Percentiles rank a stretch among this genome's conserved stretches.
Conservation (phyloP, 2,329 filamentous ascomycete species). For the Hypoxylon sp. region DNA sequence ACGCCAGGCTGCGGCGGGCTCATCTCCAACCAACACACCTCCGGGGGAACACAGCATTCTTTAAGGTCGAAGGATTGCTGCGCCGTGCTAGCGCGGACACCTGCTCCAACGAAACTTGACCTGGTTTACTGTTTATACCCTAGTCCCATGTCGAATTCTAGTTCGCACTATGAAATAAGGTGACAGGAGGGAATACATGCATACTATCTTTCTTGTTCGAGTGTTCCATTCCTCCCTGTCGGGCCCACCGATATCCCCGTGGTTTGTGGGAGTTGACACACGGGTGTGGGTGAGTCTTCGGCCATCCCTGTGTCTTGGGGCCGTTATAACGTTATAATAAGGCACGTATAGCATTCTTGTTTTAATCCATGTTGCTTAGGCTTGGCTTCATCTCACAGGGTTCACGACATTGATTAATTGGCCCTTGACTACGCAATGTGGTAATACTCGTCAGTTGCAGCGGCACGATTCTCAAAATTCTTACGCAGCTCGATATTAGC, state of each 20-base stretch:
- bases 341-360: constrained; percentile 15
- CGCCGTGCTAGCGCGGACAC: constrained; percentile 12
- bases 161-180: background rate
- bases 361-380: constrained; percentile 6
- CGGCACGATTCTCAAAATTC: background rate
- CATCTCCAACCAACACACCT: background rate
- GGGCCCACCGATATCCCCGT: constrained; percentile 17
- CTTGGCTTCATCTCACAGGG: background rate
- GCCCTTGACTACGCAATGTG: background rate
- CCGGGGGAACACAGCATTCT: constrained; percentile 8
- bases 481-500: background rate
- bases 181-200: background rate
- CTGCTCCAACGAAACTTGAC: background rate
- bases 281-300: constrained; percentile 5
- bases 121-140: background rate
- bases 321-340: background rate
- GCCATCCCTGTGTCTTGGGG: constrained; percentile 13
- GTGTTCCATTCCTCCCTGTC: constrained; percentile 10
- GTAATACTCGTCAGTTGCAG: background rate
- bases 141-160: constrained; percentile 8
- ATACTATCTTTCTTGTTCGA: constrained; percentile 7
- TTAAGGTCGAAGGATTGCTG: constrained; percentile 23
- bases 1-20: constrained; percentile 4
- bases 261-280: constrained; percentile 24
- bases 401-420: constrained; percentile 7